Evolutionary conservation across 106 monocot species (phyloP).

Genomic region (Cymbidium sinense): DNA sequence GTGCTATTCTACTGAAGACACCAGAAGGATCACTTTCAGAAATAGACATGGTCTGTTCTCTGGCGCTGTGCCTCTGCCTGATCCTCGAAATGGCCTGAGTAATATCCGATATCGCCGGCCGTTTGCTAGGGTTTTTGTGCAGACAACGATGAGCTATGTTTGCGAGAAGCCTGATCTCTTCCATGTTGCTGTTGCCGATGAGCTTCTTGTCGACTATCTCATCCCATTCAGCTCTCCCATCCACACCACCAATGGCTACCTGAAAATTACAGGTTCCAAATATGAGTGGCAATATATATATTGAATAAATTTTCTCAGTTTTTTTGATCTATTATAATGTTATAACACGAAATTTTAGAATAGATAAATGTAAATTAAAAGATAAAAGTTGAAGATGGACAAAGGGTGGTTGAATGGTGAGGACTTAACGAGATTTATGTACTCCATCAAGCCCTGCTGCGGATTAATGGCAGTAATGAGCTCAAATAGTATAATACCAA

Average conservation of each 20-base stretch:
- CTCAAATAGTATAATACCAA: conserved; percentile 94
- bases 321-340: too few relatives aligned
- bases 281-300: neutral
- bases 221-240: conserved; percentile 71
- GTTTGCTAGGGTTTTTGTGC: conserved; percentile 58
- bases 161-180: conserved; percentile 57
- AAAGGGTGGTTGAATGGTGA: conserved; percentile 1
- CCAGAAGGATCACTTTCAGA: conserved; percentile 18
- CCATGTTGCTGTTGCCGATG: conserved; percentile 27
- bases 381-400: neutral
- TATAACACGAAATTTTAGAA: too few relatives aligned
- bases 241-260: conserved; percentile 64
- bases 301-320: neutral
- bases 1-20: conserved; percentile 48
- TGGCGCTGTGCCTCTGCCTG: conserved; percentile 18
- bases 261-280: conserved; percentile 20
- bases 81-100: conserved; percentile 60
- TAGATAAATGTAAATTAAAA: neutral
- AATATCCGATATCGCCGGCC: conserved; percentile 68
- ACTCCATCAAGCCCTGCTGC: conserved; percentile 90
- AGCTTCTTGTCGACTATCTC: conserved; percentile 85
- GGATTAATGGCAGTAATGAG: conserved; percentile 92
- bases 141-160: conserved; percentile 66
- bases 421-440: conserved; percentile 90
- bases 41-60: conserved; percentile 19